These are phyloP conservation scores for Cystobasidium onofrii DNA, from an alignment of 768 basidiomycete genomes.

Conservation along the genomic window DNA sequence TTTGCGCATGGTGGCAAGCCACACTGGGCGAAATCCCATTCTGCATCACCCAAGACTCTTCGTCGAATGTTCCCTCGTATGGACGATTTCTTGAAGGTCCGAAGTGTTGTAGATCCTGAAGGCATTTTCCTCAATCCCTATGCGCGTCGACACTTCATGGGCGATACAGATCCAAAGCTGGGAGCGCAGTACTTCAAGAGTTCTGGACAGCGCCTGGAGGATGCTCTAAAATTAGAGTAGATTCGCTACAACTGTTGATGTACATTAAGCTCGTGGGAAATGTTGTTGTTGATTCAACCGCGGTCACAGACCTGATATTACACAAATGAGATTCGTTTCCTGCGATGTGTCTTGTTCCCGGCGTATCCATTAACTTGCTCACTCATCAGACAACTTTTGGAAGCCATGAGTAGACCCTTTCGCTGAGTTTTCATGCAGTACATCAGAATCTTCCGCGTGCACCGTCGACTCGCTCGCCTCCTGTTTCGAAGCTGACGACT, in stretches of 20 bases:
- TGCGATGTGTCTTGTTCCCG: too few species aligned
- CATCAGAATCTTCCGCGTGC: not conserved
- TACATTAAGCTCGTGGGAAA: not conserved
- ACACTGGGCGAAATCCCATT: constrained; percentile 92
- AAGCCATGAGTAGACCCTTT: not conserved
- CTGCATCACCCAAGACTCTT: not conserved
- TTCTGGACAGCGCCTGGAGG: not conserved
- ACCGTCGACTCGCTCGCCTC: not conserved
- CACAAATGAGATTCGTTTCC: too few species aligned
- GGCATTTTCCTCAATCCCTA: constrained; percentile 24
- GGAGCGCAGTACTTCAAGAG: not conserved
- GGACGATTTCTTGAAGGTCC: not conserved
- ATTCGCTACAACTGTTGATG: not conserved
- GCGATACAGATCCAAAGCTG: not conserved
- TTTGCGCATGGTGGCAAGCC: constrained; percentile 66
- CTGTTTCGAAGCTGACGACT: not conserved
- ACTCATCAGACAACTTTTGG: not conserved
- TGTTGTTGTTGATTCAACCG: not conserved
- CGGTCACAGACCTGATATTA: too few species aligned
- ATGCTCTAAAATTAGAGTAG: not conserved
- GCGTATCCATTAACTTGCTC: too few species aligned
- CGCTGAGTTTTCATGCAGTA: not conserved
- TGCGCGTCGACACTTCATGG: constrained; percentile 16
- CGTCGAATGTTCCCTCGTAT: constrained; percentile 8
- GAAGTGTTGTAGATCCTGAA: not conserved